Evolutionary conservation across 441 rosid genomes (phyloP).

Genomic region (Aquilaria agallochum): DNA sequence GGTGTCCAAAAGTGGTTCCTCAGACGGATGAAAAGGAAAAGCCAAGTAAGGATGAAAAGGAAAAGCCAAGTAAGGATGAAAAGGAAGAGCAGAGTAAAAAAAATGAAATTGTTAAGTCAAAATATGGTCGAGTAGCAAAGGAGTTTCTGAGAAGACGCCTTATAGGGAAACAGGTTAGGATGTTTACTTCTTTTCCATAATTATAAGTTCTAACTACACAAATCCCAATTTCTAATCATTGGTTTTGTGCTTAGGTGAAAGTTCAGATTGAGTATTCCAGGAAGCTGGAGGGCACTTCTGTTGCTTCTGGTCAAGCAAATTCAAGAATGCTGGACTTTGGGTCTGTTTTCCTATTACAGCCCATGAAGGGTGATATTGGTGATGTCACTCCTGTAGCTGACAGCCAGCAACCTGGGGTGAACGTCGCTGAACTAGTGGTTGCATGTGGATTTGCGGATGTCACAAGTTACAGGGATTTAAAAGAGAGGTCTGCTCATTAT

Average conservation of each 20-base stretch:
- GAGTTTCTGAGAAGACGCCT: slow-evolving; percentile 79
- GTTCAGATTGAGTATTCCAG: slow-evolving; percentile 95
- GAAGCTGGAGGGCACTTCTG: slow-evolving; percentile 54
- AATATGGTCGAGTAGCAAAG: slow-evolving; percentile 85
- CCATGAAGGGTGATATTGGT: slow-evolving; percentile 46
- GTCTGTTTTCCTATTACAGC: slow-evolving; percentile 68
- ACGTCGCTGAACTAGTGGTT: slow-evolving; percentile 79
- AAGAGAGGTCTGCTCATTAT: slow-evolving; percentile 91
- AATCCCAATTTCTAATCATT: no score
- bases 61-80: no score
- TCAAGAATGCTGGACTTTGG: slow-evolving; percentile 87
- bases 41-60: no score
- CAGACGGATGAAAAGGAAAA: slow-evolving; percentile 56
- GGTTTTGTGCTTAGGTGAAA: slow-evolving; percentile 44
- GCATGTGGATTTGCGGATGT: slow-evolving; percentile 79
- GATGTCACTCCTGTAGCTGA: slow-evolving; percentile 41
- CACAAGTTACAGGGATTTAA: slow-evolving; percentile 85
- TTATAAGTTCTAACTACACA: no score
- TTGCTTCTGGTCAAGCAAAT: slow-evolving; percentile 50
- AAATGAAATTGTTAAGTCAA: no score
- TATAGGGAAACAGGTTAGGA: slow-evolving; percentile 66
- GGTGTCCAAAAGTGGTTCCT: slow-evolving; percentile 79
- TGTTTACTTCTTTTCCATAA: not conserved
- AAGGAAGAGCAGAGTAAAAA: no score
- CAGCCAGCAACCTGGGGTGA: slow-evolving; percentile 56